Evolutionary conservation across 2,329 filamentous ascomycete species (phyloP).

Genomic region (Elsinoe ampelina): DNA sequence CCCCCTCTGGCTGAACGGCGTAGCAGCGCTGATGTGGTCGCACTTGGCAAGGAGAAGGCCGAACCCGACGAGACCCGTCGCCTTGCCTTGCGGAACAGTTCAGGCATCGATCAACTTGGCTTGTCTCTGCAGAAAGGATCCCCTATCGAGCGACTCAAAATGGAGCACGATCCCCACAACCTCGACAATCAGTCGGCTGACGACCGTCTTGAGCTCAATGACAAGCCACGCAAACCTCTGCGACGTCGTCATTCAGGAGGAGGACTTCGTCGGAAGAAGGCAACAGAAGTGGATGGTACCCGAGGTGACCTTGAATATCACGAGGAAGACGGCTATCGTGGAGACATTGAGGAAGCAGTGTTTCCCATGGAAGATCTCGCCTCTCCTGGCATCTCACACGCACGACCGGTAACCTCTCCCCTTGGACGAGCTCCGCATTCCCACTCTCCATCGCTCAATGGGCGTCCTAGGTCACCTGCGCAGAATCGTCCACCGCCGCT

Average conservation of each 20-base stretch:
- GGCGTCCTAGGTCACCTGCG: background rate
- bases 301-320: conserved; percentile 80
- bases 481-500: background rate
- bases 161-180: background rate
- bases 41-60: conserved; percentile 19
- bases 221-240: conserved; percentile 20
- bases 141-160: background rate
- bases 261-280: conserved; percentile 60
- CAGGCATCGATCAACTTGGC: background rate
- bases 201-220: background rate
- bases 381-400: background rate
- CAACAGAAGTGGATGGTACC: conserved; percentile 54
- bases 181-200: conserved; percentile 10
- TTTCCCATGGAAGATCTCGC: conserved; percentile 55
- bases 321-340: conserved; percentile 78
- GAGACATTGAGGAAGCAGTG: conserved; percentile 63
- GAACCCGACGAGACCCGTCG: conserved; percentile 32
- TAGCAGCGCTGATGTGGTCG: conserved; percentile 31
- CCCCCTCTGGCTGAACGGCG: conserved; percentile 25
- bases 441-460: background rate
- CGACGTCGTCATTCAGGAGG: conserved; percentile 77
- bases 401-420: conserved; percentile 13
- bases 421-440: background rate
- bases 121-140: background rate
- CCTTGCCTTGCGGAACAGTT: conserved; percentile 32